Base-by-base conservation (phyloP, 2,329 filamentous ascomycete genomes). In the Trichoderma sp. region DNA sequence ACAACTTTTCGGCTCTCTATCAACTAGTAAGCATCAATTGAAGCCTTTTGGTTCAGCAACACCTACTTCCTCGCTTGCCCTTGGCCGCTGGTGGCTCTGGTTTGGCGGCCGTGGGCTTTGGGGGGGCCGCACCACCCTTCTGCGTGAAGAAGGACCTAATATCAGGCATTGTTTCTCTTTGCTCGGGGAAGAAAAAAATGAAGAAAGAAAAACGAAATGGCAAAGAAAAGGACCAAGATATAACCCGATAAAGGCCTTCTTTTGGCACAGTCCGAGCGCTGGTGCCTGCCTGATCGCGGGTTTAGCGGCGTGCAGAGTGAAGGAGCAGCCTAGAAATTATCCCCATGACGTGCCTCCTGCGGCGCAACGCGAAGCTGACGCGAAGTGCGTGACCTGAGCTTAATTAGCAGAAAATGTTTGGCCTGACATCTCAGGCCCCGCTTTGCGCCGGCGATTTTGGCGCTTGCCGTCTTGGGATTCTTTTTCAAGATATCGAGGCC, bases 141-240 rank as follows among this genome's bases (percentile, higher is more conserved):
- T 91, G 89, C 68, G 91, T 89, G 83, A 98, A 97, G 81, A 97
- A 98, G 75, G 86, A 93, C 77, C 94, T 88, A 76, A 97, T 98
- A 81, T 98, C 95, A 72, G 94, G 89, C 94, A 97, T 97, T 71
- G 71, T 71, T 6, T 52, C 40, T 31, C 16, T 19, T 19, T 31
- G 1, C 1, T 59, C 19, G 21, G 13, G 5, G n/a, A 10, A 21
- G n/a, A 68, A 29, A 47, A 43, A 33, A 14, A 19, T 13, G 5
- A n/a, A 19, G 0, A 37, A 64, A 35, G 3, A 40, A 37, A 67
- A 56, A 27, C 13, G 40, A 64, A 68, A 62, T 65, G 35, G 8
- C 33, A 43, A 24, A 27, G 33, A 21, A 16, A 21, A 71, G 19
- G 16, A 52, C 68, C 33, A 24, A 55, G 53, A 61, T 49, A 67